Evolutionary conservation across 176 grass and related monocot genomes (phyloP).

Genomic region (Otatea glauca): DNA sequence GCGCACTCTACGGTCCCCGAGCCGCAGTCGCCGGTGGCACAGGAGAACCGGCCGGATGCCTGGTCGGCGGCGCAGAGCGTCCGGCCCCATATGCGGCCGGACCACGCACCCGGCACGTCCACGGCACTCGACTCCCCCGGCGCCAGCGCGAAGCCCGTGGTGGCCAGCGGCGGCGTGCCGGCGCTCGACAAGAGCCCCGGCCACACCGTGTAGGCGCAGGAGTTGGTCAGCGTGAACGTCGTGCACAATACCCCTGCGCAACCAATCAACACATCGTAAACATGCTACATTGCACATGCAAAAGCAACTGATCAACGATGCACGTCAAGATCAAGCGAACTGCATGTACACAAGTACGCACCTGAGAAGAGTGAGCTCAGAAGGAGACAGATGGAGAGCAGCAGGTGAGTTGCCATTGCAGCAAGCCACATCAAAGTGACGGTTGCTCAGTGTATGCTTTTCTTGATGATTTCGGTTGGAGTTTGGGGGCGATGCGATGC

Average conservation of each 20-base stretch:
- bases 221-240: constrained; percentile 68
- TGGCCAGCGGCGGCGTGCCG: constrained; percentile 51
- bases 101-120: constrained; percentile 55
- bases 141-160: constrained; percentile 62
- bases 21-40: constrained; percentile 60
- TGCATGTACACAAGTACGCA: neutral
- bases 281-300: neutral
- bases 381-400: neutral
- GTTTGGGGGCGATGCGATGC: neutral
- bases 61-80: constrained; percentile 43
- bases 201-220: constrained; percentile 72
- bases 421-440: neutral
- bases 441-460: neutral
- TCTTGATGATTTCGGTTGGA: neutral
- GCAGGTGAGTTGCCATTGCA: neutral
- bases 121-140: constrained; percentile 53
- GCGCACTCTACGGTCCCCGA: constrained; percentile 52
- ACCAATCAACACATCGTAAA: neutral
- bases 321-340: neutral
- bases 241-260: constrained; percentile 31
- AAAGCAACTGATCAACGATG: neutral
- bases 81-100: constrained; percentile 67
- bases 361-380: neutral
- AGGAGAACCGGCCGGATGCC: constrained; percentile 40
- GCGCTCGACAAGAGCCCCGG: constrained; percentile 62